phyloP scores from a whole-genome alignment of 345 rosid species.

The Jatropha curcas region DNA sequence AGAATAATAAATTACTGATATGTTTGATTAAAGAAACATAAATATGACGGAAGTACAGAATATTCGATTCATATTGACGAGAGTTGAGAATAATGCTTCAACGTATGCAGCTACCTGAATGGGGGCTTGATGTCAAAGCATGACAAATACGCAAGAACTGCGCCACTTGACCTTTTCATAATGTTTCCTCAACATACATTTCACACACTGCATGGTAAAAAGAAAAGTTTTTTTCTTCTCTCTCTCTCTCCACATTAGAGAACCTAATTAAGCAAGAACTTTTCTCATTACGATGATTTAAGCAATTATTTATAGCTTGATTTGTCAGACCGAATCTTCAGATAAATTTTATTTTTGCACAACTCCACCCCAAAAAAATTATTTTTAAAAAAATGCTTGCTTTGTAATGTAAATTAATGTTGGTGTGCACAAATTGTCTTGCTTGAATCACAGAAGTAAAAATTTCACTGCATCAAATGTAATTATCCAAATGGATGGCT shows the following conservation, averaged over 20 bases:
- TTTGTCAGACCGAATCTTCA: not conserved
- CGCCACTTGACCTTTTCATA: too few species aligned
- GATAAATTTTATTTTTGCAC: not conserved
- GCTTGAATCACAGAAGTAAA: not conserved
- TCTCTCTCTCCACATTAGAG: not conserved
- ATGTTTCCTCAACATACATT: not conserved
- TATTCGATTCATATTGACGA: not conserved
- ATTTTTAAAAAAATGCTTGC: too few species aligned
- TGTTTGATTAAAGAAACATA: not conserved
- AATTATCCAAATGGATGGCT: not conserved
- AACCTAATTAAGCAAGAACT: not conserved
- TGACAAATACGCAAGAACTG: not conserved
- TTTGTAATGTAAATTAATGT: not conserved
- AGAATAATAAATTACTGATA: not conserved
- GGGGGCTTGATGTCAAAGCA: not conserved
- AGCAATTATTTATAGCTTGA: not conserved
- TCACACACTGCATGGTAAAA: too few species aligned
- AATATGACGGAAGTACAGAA: not conserved
- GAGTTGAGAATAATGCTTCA: not conserved
- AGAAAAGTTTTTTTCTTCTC: not conserved
- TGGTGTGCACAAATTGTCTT: not conserved
- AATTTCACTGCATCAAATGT: not conserved
- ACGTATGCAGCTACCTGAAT: not conserved
- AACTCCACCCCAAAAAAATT: not conserved
- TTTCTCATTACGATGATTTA: not conserved